These are phyloP conservation scores for Penicillium antarcticum DNA, from an alignment of 495 filamentous ascomycete genomes.

Conservation along the genomic window DNA sequence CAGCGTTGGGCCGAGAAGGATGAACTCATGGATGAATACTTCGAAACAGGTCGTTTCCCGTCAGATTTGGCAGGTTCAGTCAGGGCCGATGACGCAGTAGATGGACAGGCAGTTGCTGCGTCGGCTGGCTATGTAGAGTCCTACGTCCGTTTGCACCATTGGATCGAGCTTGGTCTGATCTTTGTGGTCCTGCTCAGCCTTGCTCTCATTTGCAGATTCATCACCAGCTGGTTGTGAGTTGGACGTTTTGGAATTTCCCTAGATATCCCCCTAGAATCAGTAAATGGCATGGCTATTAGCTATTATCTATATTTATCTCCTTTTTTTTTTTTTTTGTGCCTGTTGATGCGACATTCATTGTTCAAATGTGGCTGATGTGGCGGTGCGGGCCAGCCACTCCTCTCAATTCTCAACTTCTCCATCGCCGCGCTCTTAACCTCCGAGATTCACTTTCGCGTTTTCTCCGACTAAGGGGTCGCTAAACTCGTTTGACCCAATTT, in stretches of 20 bases:
- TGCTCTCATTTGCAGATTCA: constrained; percentile 28
- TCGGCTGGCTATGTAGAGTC: constrained; percentile 57
- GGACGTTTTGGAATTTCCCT: constrained; percentile 7
- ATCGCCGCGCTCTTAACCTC: constrained; percentile 13
- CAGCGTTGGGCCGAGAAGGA: constrained; percentile 65
- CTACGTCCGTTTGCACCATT: constrained; percentile 48
- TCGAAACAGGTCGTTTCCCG: constrained; percentile 58
- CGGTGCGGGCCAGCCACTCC: constrained; percentile 24
- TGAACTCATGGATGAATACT: constrained; percentile 53
- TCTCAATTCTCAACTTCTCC: constrained; percentile 22
- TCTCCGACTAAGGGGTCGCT: constrained; percentile 2
- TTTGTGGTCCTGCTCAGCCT: constrained; percentile 45
- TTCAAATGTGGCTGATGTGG: constrained; percentile 17
- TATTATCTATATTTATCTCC: background rate
- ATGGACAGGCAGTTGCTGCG: constrained; percentile 30
- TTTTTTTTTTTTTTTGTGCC: too few relatives aligned
- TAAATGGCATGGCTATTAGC: background rate
- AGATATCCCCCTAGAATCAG: background rate
- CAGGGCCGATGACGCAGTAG: constrained; percentile 31
- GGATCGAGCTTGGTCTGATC: constrained; percentile 54
- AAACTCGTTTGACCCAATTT: constrained; percentile 1
- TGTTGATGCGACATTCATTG: background rate
- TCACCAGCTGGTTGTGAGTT: constrained; percentile 1
- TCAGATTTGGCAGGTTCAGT: constrained; percentile 49
- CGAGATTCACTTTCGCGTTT: constrained; percentile 21